phyloP scores from a whole-genome alignment of 495 filamentous ascomycete genomes.

The Lineolata rhizophorae region DNA sequence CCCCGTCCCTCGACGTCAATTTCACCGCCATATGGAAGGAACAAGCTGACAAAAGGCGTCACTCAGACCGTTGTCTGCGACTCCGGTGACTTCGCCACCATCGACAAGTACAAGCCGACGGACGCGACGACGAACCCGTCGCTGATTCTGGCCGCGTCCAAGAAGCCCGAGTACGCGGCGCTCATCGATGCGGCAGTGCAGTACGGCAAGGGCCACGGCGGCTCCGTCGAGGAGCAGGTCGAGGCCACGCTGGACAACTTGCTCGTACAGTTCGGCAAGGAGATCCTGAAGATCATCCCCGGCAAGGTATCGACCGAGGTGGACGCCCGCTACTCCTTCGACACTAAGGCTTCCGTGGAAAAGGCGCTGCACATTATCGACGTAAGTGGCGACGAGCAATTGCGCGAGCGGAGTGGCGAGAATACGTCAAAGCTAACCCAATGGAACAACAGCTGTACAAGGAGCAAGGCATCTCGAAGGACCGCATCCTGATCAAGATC shows the following conservation, averaged over 20 bases:
- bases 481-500: constrained; percentile 79
- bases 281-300: constrained; percentile 92
- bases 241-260: constrained; percentile 46
- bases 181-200: constrained; percentile 73
- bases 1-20: not conserved
- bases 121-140: constrained; percentile 99
- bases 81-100: constrained; percentile 71
- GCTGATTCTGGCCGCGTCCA: constrained; percentile 88
- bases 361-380: constrained; percentile 97
- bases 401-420: not conserved
- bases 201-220: constrained; percentile 59
- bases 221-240: constrained; percentile 29
- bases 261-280: constrained; percentile 90
- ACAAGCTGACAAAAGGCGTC: constrained; percentile 1
- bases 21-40: not conserved
- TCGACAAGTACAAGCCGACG: constrained; percentile 99
- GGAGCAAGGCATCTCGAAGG: constrained; percentile 72
- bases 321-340: constrained; percentile 90
- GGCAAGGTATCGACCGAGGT: constrained; percentile 98
- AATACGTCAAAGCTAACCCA: too few species aligned
- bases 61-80: constrained; percentile 78
- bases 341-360: constrained; percentile 72
- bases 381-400: constrained; percentile 39
- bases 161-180: constrained; percentile 90
- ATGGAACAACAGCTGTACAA: constrained; percentile 55